Evolutionary conservation across 768 basidiomycete species (phyloP), one percentile per base, ranked within the genome.

Genomic region (Naematelia aurantialba): DNA sequence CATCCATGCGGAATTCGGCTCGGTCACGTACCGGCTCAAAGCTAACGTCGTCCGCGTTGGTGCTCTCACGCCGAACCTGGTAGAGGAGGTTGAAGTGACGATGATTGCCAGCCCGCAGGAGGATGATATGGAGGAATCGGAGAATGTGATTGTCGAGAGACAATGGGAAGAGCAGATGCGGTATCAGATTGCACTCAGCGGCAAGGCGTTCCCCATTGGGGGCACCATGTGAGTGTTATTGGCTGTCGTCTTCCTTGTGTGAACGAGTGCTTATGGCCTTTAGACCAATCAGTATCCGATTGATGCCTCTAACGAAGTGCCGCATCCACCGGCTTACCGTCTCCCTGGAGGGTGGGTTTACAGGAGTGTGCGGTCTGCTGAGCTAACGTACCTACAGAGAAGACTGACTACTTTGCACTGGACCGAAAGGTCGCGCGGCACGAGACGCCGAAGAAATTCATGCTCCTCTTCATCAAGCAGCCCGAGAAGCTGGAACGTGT

Each of bases 11-110:
- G 83, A 86, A 39, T 87, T 84, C 65, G 94, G 92, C 8, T 82
- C 84, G 2, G 85, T 96, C 12, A 73, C 74, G 1, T 99, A 96
- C 85, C 80, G 81, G 45, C 82, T 97, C 21, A 88, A 85, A 71
- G 93, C 91, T 1, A 82, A 81, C 30, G 91, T 89, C 2, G 87
- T 88, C 66, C 86, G 91, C 0, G 89, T 88, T 1, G 90, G 94
- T 2, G 82, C 87, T 3, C 85, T 96, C 70, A 87, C 83, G 52
- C 70, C 83, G 21, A 91, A 88, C 67, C 77, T 92, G 69, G 80
- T 82, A 1, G 83, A 89, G 2, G 74, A 80, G 24, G 83, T 86
- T 45, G 88, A 91, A 51, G 87, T 96, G 12, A 79, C 81, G 1
- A 83, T 93, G 45, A 83, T 96, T 21, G 81, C 87, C 12, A 83